Conservation (phyloP, 208 protist genomes). For the Herpetomonas tarakana region DNA sequence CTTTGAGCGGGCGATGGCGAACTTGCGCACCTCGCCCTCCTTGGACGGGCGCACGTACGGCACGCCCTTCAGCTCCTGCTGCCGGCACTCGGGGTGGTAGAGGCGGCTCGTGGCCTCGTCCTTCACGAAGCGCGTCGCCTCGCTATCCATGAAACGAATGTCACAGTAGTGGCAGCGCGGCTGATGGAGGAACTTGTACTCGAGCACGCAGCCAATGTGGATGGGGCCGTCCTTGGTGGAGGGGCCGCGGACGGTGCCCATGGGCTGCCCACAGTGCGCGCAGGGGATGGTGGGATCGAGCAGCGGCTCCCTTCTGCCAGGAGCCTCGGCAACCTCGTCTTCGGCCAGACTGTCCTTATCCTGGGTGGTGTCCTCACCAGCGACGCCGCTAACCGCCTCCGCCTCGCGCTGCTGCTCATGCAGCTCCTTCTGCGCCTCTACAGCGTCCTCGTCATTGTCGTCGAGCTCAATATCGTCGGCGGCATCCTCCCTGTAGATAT, state of each 20-base stretch:
- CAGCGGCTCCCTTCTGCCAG: background rate
- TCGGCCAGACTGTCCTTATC: background rate
- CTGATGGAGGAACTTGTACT: constrained; percentile 41
- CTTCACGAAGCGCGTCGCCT: constrained; percentile 23
- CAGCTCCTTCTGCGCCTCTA: background rate
- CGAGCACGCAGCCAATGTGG: constrained; percentile 29
- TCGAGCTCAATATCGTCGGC: background rate
- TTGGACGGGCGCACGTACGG: constrained; percentile 27
- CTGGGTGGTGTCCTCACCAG: too few species aligned
- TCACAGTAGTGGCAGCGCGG: constrained; percentile 43
- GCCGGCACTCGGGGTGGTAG: constrained; percentile 27
- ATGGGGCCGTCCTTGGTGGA: constrained; percentile 28
- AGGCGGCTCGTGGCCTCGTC: constrained; percentile 22
- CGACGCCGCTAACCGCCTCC: background rate
- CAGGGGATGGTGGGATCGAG: constrained; percentile 5
- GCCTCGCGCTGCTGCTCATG: background rate
- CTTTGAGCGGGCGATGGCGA: constrained; percentile 38
- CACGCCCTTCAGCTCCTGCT: constrained; percentile 12
- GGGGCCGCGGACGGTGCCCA: constrained; percentile 19
- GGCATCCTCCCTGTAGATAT: background rate
- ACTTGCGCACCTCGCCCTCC: constrained; percentile 38
- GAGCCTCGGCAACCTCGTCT: background rate
- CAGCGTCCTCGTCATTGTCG: background rate
- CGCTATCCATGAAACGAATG: constrained; percentile 29
- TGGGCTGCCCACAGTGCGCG: constrained; percentile 35